Percentiles rank a stretch among this genome's conserved stretches.
These are phyloP conservation scores for Plantago ovata DNA, from an alignment of 257 asterid species.

Conservation along the genomic window DNA sequence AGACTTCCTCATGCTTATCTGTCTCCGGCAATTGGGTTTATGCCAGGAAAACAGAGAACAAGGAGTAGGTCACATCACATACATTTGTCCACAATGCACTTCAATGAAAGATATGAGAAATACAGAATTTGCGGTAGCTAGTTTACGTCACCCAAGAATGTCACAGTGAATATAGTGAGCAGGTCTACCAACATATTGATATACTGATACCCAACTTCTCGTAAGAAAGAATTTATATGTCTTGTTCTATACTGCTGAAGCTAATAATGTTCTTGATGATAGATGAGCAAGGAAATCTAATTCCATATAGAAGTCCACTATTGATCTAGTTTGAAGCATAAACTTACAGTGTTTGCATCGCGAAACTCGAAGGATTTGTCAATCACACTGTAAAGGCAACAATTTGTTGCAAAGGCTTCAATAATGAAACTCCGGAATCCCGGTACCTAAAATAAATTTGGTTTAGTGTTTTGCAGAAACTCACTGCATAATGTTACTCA, in stretches of 20 bases:
- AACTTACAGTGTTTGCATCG: slow-evolving; percentile 94
- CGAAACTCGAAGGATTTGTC: slow-evolving; percentile 86
- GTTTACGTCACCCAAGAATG: too few species aligned
- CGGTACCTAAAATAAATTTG: slow-evolving; percentile 62
- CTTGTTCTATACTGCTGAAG: too few species aligned
- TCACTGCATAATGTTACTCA: background rate
- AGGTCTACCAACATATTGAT: background rate
- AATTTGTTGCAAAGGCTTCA: slow-evolving; percentile 75
- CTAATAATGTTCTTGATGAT: background rate
- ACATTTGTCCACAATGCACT: too few species aligned
- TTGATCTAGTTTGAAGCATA: background rate
- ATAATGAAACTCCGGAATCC: slow-evolving; percentile 74
- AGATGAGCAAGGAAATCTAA: background rate
- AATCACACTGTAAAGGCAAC: slow-evolving; percentile 90
- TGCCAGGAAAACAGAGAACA: background rate
- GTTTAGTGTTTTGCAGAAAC: slow-evolving; percentile 25
- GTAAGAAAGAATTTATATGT: too few species aligned
- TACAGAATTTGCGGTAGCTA: too few species aligned
- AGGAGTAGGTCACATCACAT: background rate
- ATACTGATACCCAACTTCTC: background rate
- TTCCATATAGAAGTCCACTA: background rate
- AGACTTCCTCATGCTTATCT: too few species aligned
- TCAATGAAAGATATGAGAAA: too few species aligned
- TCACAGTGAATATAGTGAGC: background rate
- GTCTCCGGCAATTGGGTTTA: background rate